Evolutionary conservation across 2,329 filamentous ascomycete species (phyloP).

Genomic region (Plenodomus tracheiphilus): DNA sequence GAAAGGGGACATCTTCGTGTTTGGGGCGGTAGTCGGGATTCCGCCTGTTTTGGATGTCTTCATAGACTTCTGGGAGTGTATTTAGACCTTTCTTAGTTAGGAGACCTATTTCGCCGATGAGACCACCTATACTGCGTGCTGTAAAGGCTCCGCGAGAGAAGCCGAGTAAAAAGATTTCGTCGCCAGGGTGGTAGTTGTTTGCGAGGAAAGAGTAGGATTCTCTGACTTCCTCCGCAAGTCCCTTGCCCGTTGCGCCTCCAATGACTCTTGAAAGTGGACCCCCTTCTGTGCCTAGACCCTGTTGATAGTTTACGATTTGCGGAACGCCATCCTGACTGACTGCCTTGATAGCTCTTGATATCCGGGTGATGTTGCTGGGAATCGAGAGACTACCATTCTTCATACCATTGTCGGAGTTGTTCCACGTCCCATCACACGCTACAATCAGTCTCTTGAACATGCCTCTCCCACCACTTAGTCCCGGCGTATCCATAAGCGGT

Average conservation of each 20-base stretch:
- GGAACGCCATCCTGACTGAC: conserved; percentile 53
- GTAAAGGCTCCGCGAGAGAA: conserved; percentile 55
- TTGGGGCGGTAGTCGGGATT: conserved; percentile 50
- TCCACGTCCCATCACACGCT: conserved; percentile 52
- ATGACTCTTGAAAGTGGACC: conserved; percentile 48
- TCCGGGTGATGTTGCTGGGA: conserved; percentile 55
- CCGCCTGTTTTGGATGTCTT: conserved; percentile 50
- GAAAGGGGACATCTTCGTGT: conserved; percentile 52
- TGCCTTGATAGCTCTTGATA: conserved; percentile 54
- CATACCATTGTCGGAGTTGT: conserved; percentile 53
- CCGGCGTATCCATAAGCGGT: conserved; percentile 33
- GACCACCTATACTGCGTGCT: conserved; percentile 48
- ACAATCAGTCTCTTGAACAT: conserved; percentile 48
- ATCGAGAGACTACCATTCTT: conserved; percentile 49
- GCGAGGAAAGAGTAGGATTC: conserved; percentile 56
- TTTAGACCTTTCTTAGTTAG: conserved; percentile 53
- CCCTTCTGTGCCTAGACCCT: conserved; percentile 52
- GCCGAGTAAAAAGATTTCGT: conserved; percentile 53
- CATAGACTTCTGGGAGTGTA: conserved; percentile 51
- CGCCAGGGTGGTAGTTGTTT: conserved; percentile 57
- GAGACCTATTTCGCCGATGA: conserved; percentile 52
- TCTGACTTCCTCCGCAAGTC: conserved; percentile 52
- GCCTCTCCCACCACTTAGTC: conserved; percentile 40
- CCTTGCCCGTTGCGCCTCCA: conserved; percentile 49
- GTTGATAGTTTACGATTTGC: conserved; percentile 57